phyloP scores from a whole-genome alignment of 345 rosid species.

The Turritis glabra region DNA sequence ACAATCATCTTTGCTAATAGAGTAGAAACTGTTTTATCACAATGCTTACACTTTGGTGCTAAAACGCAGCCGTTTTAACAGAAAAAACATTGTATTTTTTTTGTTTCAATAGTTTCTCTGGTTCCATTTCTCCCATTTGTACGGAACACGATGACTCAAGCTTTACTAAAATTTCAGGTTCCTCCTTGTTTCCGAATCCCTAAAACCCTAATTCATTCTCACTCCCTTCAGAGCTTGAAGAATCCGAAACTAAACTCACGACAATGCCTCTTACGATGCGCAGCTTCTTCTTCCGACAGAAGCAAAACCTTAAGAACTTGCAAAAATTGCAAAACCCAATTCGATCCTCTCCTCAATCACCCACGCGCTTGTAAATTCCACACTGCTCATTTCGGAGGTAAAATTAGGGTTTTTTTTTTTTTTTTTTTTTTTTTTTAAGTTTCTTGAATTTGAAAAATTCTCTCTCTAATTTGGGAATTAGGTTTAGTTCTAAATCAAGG shows the following conservation, averaged over 20 bases:
- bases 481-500: neutral
- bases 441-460: neutral
- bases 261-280: slow-evolving; percentile 17
- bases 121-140: neutral
- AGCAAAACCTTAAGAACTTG: slow-evolving; percentile 58
- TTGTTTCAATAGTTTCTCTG: too few species aligned
- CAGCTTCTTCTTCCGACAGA: slow-evolving; percentile 8
- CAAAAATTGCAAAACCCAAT: slow-evolving; percentile 89
- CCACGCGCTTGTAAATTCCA: slow-evolving; percentile 83
- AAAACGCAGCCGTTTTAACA: neutral
- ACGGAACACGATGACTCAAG: slow-evolving; percentile 19
- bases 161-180: slow-evolving; percentile 10
- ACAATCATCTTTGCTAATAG: too few species aligned
- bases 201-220: slow-evolving; percentile 4
- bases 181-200: neutral
- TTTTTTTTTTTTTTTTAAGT: too few species aligned
- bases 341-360: slow-evolving; percentile 74
- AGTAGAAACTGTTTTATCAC: too few species aligned
- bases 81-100: too few species aligned
- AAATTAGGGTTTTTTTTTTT: neutral
- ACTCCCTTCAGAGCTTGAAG: neutral
- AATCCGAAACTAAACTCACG: neutral
- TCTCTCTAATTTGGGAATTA: neutral
- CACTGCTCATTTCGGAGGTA: slow-evolving; percentile 96
- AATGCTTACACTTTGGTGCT: neutral